phyloP scores from a whole-genome alignment of 2,329 filamentous ascomycete species.

The Chrysoporthe austroafricana region DNA sequence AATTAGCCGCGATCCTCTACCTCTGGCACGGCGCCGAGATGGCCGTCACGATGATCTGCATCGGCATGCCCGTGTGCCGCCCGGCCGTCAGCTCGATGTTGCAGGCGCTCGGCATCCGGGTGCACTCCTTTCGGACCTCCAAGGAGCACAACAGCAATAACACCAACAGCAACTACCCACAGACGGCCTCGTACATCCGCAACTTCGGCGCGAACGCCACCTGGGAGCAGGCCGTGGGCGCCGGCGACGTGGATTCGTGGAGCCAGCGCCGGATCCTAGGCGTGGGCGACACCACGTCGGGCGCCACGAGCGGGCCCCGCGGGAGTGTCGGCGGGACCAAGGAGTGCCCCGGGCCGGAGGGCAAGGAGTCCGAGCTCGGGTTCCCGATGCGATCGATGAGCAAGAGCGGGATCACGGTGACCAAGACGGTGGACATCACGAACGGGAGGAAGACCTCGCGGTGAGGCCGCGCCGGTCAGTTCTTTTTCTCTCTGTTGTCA shows the following conservation, averaged over 20 bases:
- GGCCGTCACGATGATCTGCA: slow-evolving; percentile 30
- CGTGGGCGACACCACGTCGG: slow-evolving; percentile 14
- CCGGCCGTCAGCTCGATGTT: slow-evolving; percentile 26
- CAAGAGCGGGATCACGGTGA: slow-evolving; percentile 27
- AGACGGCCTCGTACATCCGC: slow-evolving; percentile 16
- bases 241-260: slow-evolving; percentile 21
- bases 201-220: slow-evolving; percentile 18
- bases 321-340: background rate
- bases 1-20: slow-evolving; percentile 25
- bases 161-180: slow-evolving; percentile 7
- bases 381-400: slow-evolving; percentile 17
- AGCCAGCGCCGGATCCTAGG: slow-evolving; percentile 26
- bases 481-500: background rate
- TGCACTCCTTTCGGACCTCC: slow-evolving; percentile 5
- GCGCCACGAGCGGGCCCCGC: background rate
- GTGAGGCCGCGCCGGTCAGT: background rate
- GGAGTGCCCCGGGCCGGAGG: background rate
- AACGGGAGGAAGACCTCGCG: background rate
- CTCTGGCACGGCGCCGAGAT: slow-evolving; percentile 29
- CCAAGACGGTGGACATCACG: slow-evolving; percentile 27
- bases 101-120: slow-evolving; percentile 22
- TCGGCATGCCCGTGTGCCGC: slow-evolving; percentile 26
- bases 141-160: slow-evolving; percentile 11
- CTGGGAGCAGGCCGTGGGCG: slow-evolving; percentile 15
- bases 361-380: slow-evolving; percentile 15